Base-by-base conservation (phyloP, 2,329 filamentous ascomycete genomes). In the Neonectria neomacrospora region DNA sequence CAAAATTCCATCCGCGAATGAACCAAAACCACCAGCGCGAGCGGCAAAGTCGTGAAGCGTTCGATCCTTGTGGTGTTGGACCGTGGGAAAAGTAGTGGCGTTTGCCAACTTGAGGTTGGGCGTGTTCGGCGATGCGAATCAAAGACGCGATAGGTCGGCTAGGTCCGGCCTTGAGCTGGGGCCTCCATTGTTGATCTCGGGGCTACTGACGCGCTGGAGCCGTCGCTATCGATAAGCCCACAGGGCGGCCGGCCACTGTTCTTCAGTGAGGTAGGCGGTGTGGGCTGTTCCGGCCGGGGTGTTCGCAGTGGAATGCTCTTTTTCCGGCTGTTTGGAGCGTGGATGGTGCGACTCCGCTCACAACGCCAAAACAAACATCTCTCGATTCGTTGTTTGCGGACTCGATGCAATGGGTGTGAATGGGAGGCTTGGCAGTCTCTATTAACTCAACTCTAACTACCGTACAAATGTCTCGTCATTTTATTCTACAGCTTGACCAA, bases 401-500 rank as follows among this genome's bases (percentile, higher is more conserved):
- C 3, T 26, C 22, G 32, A 6, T 22, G 11, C 47, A 50, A 50
- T 50, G 26, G 37, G 11, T 18, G 37, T 39, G 37, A 14, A 39
- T 18, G 37, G 11, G n/a, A n/a, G n/a, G n/a, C n/a, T n/a, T n/a
- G n/a, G n/a, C n/a, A n/a, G n/a, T n/a, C n/a, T n/a, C n/a, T n/a
- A n/a, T n/a, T n/a, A n/a, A n/a, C 5, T 14, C 26, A 14, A 8
- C 9, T 30, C 47, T 22, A 4, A 30, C 2, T 20, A 22, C 16
- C n/a, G 26, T 32, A 20, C n/a, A 3, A 26, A 23, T 1, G 23
- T 55, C 12, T 30, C 8, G 18, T 30, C n/a, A n/a, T 23, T 16
- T 3, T 10, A 10, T 51, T 73, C 18, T 34, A 63, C 58, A 56
- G 34, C 42, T 73, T 63, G 11, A 77, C 64, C 61, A 81, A 63